A percentile compares a stretch with the other conserved stretches of the same genome.
Evolutionary conservation across 192 early-diverging fungal genomes (phyloP).

Genomic region (Helicostylum pulchrum): DNA sequence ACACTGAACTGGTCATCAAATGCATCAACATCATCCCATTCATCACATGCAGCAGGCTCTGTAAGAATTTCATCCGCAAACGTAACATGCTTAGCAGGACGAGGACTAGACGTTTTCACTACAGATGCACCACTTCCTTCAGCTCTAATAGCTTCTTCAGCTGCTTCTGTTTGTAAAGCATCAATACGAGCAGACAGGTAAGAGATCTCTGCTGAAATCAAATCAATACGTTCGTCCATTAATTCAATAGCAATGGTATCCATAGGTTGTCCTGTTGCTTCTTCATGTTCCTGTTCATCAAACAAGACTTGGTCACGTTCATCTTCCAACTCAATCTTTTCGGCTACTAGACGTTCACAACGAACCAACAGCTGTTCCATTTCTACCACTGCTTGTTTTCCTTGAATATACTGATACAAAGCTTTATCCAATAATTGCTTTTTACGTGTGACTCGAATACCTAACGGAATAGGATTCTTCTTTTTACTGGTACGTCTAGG

Average conservation of each 20-base stretch:
- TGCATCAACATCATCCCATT: slow-evolving; percentile 35
- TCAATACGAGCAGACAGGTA: slow-evolving; percentile 52
- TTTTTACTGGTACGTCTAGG: slow-evolving; percentile 22
- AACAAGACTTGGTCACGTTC: slow-evolving; percentile 47
- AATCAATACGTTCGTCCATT: slow-evolving; percentile 55
- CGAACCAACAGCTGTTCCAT: slow-evolving; percentile 50
- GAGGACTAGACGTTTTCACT: background rate
- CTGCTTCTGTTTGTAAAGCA: slow-evolving; percentile 50
- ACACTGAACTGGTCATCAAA: slow-evolving; percentile 35
- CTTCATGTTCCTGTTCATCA: slow-evolving; percentile 34
- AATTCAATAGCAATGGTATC: slow-evolving; percentile 38
- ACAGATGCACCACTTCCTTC: slow-evolving; percentile 12
- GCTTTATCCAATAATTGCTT: slow-evolving; percentile 54
- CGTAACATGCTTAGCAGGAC: slow-evolving; percentile 27
- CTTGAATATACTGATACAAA: slow-evolving; percentile 52
- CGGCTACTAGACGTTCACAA: slow-evolving; percentile 41
- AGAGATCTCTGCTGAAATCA: slow-evolving; percentile 57
- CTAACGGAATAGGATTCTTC: slow-evolving; percentile 27
- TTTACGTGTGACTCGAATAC: slow-evolving; percentile 42
- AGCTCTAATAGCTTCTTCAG: slow-evolving; percentile 23
- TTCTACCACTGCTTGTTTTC: slow-evolving; percentile 44
- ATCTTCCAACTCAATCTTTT: slow-evolving; percentile 46
- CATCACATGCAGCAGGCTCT: slow-evolving; percentile 13
- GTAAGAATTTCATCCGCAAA: slow-evolving; percentile 36
- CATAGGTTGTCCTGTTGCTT: slow-evolving; percentile 15